These are phyloP conservation scores for Nicotiana rustica DNA, from an alignment of 305 asterid genomes.

Conservation along the genomic window DNA sequence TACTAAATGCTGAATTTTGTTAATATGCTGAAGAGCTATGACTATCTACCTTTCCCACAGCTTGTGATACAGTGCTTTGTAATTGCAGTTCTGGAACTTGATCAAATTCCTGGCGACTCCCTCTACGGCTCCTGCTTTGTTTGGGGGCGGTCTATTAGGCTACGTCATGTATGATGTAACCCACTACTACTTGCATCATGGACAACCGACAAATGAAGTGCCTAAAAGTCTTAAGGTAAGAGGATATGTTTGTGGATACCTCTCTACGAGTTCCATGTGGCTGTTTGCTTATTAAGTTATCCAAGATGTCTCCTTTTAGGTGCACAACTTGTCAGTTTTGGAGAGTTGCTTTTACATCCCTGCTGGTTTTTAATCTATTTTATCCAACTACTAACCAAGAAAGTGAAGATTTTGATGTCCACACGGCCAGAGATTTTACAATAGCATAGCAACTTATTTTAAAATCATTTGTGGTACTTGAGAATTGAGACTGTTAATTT, in stretches of 20 bases:
- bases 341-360: background rate
- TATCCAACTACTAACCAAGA: background rate
- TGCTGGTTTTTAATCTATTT: background rate
- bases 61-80: conserved; percentile 18
- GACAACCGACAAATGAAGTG: conserved; percentile 61
- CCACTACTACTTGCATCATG: conserved; percentile 86
- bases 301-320: background rate
- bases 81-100: conserved; percentile 60
- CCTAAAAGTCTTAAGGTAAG: conserved; percentile 67
- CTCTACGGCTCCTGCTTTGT: conserved; percentile 55
- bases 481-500: background rate
- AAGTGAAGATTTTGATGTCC: no score
- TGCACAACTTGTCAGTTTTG: background rate
- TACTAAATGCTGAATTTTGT: background rate
- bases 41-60: background rate
- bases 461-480: conserved; percentile 19
- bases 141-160: conserved; percentile 77
- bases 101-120: conserved; percentile 59
- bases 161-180: conserved; percentile 78
- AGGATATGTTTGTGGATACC: conserved; percentile 19
- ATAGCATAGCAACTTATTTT: background rate
- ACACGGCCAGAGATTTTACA: background rate
- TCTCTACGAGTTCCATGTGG: background rate
- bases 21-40: conserved; percentile 1
- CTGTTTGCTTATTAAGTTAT: background rate